Evolutionary conservation across 345 rosid genomes (phyloP), one percentile per base, ranked within the genome.

Genomic region (Sapria himalayana): DNA sequence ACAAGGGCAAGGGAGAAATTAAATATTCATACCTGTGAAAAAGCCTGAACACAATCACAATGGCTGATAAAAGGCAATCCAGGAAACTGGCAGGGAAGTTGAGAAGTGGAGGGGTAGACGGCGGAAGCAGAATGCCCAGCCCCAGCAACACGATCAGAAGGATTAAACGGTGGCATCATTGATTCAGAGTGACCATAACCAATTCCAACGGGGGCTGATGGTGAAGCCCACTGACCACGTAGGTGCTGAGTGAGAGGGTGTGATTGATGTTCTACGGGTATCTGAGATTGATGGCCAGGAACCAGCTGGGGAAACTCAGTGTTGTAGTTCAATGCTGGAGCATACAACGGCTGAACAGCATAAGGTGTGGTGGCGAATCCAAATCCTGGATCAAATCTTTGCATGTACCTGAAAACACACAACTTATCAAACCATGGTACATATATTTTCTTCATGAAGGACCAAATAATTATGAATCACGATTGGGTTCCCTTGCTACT

Each of bases 281-380:
- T 61, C 57, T 75, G 92, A 29, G 81, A 74, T 40, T 66, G 39
- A 50, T 61, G 76, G 43, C 43, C 33, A 43, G 81, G 46, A 20
- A 75, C 73, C 65, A 79, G 92, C 48, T 79, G 92, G 1, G 92
- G 85, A 60, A 75, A 79, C 56, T 79, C 92, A 45, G 85, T 75
- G 60, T 72, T 79, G 65, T 79, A 79, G 45, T 75, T 79, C 58
- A 74, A 13, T 19, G 92, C 71, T 47, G 92, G 85, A 22, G 78
- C 45, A 18, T 69, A 79, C 71, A 67, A 60, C 32, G 85, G 85
- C 55, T 70, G 85, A 33, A 79, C 50, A 18, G 78, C 24, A 54
- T 67, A 79, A 10, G 74, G 66, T 42, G 76, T 78, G 14, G 62
- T 62, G 49, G 32, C 68, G 62, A 72, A 79, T 31, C 81, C 78